Evolutionary conservation across 73 alveolate genomes (phyloP), one percentile per base, ranked within the genome.

Genomic region (Halteria grandinella): DNA sequence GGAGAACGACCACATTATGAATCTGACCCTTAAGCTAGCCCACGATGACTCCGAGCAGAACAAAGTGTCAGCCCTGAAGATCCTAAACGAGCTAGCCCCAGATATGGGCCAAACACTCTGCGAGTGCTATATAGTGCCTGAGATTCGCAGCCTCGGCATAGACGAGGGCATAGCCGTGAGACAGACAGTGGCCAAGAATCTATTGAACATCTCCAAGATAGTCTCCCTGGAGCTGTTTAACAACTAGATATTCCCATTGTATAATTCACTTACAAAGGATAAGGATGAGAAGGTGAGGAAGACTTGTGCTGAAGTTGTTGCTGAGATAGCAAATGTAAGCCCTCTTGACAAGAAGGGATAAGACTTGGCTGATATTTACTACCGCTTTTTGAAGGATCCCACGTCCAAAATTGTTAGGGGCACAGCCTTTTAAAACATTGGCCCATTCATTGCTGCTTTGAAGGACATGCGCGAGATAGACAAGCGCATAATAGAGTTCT

Each of bases 41-140:
- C 92, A 83, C 44, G 92, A 83, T 41, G 83, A 83, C 21, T 77
- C 58, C 34, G 92, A 73, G 52, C 34, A 34, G 15, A 81, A 81
- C 29, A 58, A 87, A 60, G 70, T 66, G 0, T 55, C 84, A 6
- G 87, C 92, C 36, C 64, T 83, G 31, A 75, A 57, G 78, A 57
- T 75, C 12, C 58, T 57, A 1, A 37, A 39, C 27, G 73, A 57
- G 32, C 20, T 75, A 0, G 75, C 70, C 48, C 75, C 77, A 34
- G 83, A 69, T 25, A 58, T 83, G 73, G 87, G 83, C 32, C 32
- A 49, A 24, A 81, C 83, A 25, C 79, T 83, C 21, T 83, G 92
- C 36, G 92, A 83, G 69, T 75, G 75, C 28, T 83, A 55, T 54
- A 74, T 83, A 36, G 92, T 83, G 31, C 64, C 59, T 15, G 92